Evolutionary conservation across 805 yeast genomes (phyloP), one percentile per base, ranked within the genome.

Genomic region (Candida endomychidarum): DNA sequence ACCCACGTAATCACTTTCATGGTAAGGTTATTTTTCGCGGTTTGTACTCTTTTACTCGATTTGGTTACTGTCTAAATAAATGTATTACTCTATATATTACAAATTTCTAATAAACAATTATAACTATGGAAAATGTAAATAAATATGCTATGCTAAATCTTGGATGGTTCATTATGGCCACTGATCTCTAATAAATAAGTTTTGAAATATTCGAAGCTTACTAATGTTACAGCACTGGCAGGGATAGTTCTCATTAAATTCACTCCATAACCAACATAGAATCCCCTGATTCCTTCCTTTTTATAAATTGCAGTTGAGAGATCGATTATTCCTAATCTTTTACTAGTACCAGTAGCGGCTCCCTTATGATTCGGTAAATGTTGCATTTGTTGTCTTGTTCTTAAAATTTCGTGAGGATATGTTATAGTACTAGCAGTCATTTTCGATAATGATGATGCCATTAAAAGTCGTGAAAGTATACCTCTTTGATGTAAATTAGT

Each of bases 161-260:
- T 18, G 18, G 27, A 9, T 23, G 21, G 8, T 15, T 19, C n/a
- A 9, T 7, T 14, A 29, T 34, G 40, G 15, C 43, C 43, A 29
- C 39, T 42, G 4, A 61, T 48, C 33, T 58, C 64, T 38, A 67
- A 51, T 46, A 82, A 65, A 53, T 76, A 77, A 27, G 74, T 70
- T 57, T 79, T 80, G 58, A 84, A 75, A 58, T 83, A 84, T 57
- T 93, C 99, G 61, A 86, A 93, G 20, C 96, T 86, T 8, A 91
- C 89, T 51, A 93, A 70, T 2, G 99, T 93, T n/a, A 91, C 87
- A 1, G 97, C 97, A 51, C 89, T 79, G 1, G 96, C 90, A 3
- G 99, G 99, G 0, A 91, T 87, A 0, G 99, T 93, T 51, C 99
- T 71, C 21, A 87, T 78, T 54, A 93, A 65, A 56, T 93, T 93